Conservation (phyloP, 176 grass and related monocot genomes). For the Chloris gayana region DNA sequence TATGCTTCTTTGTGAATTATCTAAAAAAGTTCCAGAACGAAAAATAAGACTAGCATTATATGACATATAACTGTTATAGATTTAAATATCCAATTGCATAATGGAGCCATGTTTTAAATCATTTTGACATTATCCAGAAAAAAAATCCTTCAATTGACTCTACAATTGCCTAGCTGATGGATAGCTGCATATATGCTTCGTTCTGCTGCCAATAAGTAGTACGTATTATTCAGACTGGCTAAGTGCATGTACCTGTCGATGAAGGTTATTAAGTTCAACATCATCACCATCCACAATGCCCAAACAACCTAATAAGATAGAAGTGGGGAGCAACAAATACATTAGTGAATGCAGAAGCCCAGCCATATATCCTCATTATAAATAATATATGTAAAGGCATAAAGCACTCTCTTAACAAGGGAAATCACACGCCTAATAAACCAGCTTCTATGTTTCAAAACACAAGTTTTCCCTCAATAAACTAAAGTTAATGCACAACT, state of each 20-base stretch:
- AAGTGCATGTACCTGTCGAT: constrained; percentile 69
- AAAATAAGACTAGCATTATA: constrained; percentile 18
- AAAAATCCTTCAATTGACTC: not conserved
- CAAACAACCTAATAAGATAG: constrained; percentile 66
- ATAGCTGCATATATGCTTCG: not conserved
- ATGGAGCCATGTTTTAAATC: not conserved
- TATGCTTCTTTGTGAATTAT: constrained; percentile 92
- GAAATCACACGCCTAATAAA: not conserved
- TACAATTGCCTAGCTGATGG: not conserved
- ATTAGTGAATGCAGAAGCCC: constrained; percentile 2
- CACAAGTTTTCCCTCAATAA: not conserved
- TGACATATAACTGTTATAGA: not conserved
- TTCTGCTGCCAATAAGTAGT: not conserved
- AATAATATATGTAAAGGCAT: not conserved
- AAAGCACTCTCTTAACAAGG: not conserved
- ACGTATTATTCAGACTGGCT: not conserved
- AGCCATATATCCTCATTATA: not conserved
- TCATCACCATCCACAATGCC: constrained; percentile 89
- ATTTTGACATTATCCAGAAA: constrained; percentile 11
- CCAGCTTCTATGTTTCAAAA: constrained; percentile 3
- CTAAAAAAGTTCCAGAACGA: constrained; percentile 49
- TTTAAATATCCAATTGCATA: not conserved
- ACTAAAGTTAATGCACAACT: not conserved
- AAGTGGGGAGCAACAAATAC: constrained; percentile 8
- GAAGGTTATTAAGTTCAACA: constrained; percentile 95